Base-by-base conservation (phyloP, 768 basidiomycete species). In the Rhizopogon vesiculosus region DNA sequence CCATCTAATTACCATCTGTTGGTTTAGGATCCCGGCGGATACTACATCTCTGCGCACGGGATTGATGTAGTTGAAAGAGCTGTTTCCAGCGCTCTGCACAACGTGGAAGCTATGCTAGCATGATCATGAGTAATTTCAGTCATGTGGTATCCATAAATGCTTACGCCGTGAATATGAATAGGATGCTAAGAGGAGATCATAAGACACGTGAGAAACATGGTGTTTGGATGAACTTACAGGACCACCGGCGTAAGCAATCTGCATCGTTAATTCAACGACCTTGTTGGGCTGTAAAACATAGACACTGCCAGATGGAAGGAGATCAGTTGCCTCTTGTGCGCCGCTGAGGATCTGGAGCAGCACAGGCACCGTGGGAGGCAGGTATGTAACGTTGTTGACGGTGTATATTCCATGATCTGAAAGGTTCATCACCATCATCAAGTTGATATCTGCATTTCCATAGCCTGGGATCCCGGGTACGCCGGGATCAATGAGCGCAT, bases 1-100 rank as follows among this genome's bases (percentile, higher is more conserved):
- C 70, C 83, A 86, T 38, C 84, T 76, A 49, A 88, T 74, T 12
- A 78, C 79, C 25, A 79, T 76, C 31, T 73, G 71, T 58, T 76
- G 75, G 13, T 56, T 59, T 1, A 59, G 39, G 28, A 35, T 33
- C 16, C 73, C 73, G 28, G 64, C 65, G 39, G 63, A 69, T 25
- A 75, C 74, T 5, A 75, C 73, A 53, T 76, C 76, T 7, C 76
- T 68, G 39, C 63, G 63, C 29, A 72, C 45, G 57, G 66, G 59
- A 29, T 56, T 45, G 15, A 53, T 29, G 12, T 31, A 62, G 43
- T 59, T 55, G 18, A 43, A 45, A 6, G 43, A 28, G 12, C 40
- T 54, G 25, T 46, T 49, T 12, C 61, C 61, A n/a, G 56, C 54
- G 19, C 49, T 42, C 29, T 59, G 51, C 5, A 64, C 53, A 18